A percentile compares a stretch with the other conserved stretches of the same genome.
phyloP scores from a whole-genome alignment of 345 rosid genomes.

The Ceriops zippeliana region DNA sequence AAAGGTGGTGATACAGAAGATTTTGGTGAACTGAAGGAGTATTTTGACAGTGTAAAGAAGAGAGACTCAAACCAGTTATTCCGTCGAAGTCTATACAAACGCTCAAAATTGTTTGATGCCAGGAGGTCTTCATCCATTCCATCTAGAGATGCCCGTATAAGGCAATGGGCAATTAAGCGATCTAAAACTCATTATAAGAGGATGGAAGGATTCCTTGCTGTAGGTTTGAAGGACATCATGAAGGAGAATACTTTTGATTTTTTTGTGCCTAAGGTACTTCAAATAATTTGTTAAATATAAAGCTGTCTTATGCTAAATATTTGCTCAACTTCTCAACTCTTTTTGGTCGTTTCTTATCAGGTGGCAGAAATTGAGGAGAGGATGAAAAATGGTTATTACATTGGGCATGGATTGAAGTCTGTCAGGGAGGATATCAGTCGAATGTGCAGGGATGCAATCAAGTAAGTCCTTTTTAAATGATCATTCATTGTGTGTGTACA shows the following conservation, averaged over 20 bases:
- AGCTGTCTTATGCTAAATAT: slow-evolving; percentile 8
- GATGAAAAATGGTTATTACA: slow-evolving; percentile 81
- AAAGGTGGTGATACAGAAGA: slow-evolving; percentile 63
- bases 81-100: slow-evolving; percentile 79
- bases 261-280: slow-evolving; percentile 77
- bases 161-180: slow-evolving; percentile 91
- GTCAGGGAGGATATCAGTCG: slow-evolving; percentile 95
- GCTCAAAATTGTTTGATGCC: slow-evolving; percentile 92
- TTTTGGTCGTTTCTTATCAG: slow-evolving; percentile 38
- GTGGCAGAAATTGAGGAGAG: slow-evolving; percentile 80
- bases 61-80: slow-evolving; percentile 86
- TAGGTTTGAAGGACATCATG: slow-evolving; percentile 88
- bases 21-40: slow-evolving; percentile 87
- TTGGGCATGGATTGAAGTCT: slow-evolving; percentile 73
- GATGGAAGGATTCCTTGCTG: slow-evolving; percentile 89
- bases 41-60: slow-evolving; percentile 87
- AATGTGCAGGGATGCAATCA: slow-evolving; percentile 98
- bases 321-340: slow-evolving; percentile 18
- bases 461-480: slow-evolving; percentile 47
- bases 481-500: background rate
- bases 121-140: slow-evolving; percentile 82
- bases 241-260: slow-evolving; percentile 81
- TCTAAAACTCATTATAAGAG: slow-evolving; percentile 81
- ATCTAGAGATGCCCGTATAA: slow-evolving; percentile 93
- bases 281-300: slow-evolving; percentile 6